Percentiles rank a stretch among this genome's conserved stretches.
phyloP scores from a whole-genome alignment of 768 basidiomycete genomes.

The Tulasnella sp. region DNA sequence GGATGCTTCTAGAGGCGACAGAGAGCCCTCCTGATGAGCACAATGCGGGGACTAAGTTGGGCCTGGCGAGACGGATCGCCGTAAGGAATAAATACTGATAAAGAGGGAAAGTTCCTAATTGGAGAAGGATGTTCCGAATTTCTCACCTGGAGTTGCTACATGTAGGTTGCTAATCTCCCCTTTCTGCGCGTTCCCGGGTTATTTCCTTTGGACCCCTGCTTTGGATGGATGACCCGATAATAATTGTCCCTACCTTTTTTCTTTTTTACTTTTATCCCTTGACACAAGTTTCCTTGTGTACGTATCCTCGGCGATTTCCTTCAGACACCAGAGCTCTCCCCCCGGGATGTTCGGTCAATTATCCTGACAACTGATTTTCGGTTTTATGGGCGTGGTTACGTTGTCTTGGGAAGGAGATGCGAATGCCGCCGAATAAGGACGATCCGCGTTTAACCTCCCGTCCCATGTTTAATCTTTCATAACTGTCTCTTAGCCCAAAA shows the following conservation, averaged over 20 bases:
- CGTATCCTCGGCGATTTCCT: background rate
- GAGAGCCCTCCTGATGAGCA: background rate
- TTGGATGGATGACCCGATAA: too few relatives aligned
- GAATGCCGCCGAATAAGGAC: too few relatives aligned
- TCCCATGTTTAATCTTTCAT: too few relatives aligned
- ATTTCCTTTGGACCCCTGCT: background rate
- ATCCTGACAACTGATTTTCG: background rate
- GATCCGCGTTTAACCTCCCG: too few relatives aligned
- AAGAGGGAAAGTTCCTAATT: background rate
- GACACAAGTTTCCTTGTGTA: background rate
- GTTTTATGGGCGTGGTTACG: background rate
- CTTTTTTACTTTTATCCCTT: background rate
- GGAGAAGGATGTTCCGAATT: background rate
- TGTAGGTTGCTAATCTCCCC: background rate
- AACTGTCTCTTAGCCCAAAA: too few relatives aligned
- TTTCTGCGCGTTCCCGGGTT: background rate
- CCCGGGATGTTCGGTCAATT: background rate
- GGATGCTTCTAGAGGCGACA: background rate
- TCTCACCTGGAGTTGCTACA: background rate
- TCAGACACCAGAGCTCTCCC: background rate
- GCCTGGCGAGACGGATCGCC: background rate
- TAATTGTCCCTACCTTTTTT: background rate
- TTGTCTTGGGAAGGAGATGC: background rate
- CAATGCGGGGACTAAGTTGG: constrained; percentile 9
- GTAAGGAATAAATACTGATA: background rate